These are phyloP conservation scores for Cryptococcus wingfieldii DNA, from an alignment of 1,284 basidiomycete genomes.

Conservation along the genomic window DNA sequence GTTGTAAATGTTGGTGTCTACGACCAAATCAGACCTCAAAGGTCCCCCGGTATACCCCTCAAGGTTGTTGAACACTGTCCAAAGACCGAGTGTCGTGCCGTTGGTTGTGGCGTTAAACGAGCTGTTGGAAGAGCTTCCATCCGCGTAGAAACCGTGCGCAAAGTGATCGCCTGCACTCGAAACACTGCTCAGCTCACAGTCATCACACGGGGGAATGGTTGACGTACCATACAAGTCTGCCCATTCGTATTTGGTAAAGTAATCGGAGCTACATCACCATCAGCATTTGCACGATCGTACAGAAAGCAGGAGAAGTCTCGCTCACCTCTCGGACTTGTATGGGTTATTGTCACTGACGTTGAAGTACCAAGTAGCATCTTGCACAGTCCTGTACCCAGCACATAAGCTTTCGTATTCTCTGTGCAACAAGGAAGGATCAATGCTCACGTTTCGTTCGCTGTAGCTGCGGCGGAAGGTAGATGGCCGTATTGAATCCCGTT, in stretches of 20 bases:
- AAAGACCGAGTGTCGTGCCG: slow-evolving; percentile 27
- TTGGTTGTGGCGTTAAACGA: slow-evolving; percentile 23
- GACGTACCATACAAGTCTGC: slow-evolving; percentile 18
- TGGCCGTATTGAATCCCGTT: slow-evolving; percentile 18
- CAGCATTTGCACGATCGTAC: not conserved
- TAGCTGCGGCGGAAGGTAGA: slow-evolving; percentile 16
- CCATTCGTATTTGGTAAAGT: slow-evolving; percentile 38
- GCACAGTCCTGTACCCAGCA: slow-evolving; percentile 19
- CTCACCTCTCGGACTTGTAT: slow-evolving; percentile 8
- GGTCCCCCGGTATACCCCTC: slow-evolving; percentile 37
- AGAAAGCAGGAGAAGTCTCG: not conserved
- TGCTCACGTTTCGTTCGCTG: slow-evolving; percentile 3
- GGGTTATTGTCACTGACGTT: slow-evolving; percentile 12
- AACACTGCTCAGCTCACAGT: not conserved
- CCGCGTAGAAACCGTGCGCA: slow-evolving; percentile 36
- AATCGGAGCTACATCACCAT: slow-evolving; percentile 19
- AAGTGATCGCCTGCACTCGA: slow-evolving; percentile 18
- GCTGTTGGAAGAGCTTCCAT: slow-evolving; percentile 25
- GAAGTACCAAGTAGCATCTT: slow-evolving; percentile 41
- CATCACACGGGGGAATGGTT: not conserved
- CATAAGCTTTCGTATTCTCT: slow-evolving; percentile 1
- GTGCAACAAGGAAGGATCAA: not conserved
- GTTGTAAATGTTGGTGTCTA: slow-evolving; percentile 38
- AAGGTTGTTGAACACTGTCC: slow-evolving; percentile 36
- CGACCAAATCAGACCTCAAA: slow-evolving; percentile 28